Evolutionary conservation across 1,139 yeast species (phyloP).

Genomic region (Candida sp.): DNA sequence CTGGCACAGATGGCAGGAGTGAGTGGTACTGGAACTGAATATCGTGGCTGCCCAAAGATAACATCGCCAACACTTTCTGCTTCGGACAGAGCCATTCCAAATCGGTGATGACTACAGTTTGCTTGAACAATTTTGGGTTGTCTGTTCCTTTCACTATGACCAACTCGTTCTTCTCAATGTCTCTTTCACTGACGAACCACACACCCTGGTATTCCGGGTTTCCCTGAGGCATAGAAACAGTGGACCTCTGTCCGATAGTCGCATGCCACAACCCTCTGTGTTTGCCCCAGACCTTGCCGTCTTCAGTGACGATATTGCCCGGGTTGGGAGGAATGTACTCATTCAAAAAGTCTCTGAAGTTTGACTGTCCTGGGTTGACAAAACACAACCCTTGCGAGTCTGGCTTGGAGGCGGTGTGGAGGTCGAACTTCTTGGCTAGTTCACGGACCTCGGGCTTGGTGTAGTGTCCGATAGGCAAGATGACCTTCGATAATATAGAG

Average conservation of each 20-base stretch:
- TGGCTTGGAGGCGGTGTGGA: slow-evolving; percentile 72
- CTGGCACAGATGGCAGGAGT: slow-evolving; percentile 57
- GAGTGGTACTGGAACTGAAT: slow-evolving; percentile 71
- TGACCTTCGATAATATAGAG: slow-evolving; percentile 47
- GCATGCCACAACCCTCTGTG: slow-evolving; percentile 94
- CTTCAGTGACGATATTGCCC: slow-evolving; percentile 77
- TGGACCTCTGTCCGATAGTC: slow-evolving; percentile 87
- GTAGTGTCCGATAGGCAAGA: slow-evolving; percentile 83
- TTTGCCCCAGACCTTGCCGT: slow-evolving; percentile 76
- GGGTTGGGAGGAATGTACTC: slow-evolving; percentile 77
- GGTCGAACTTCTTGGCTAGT: slow-evolving; percentile 55
- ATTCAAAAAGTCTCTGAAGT: slow-evolving; percentile 74
- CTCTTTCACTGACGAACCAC: slow-evolving; percentile 87
- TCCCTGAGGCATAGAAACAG: slow-evolving; percentile 87
- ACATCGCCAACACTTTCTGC: slow-evolving; percentile 15
- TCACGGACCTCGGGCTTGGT: slow-evolving; percentile 76
- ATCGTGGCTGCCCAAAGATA: slow-evolving; percentile 10
- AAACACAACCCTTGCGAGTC: slow-evolving; percentile 97
- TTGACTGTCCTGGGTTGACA: slow-evolving; percentile 67
- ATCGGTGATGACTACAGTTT: slow-evolving; percentile 40
- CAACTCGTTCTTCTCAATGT: slow-evolving; percentile 65
- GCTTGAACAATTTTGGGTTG: slow-evolving; percentile 58
- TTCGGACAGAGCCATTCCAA: slow-evolving; percentile 55
- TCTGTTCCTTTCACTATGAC: slow-evolving; percentile 80
- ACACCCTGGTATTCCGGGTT: slow-evolving; percentile 73